These are phyloP conservation scores for Centaurea solstitialis DNA, from an alignment of 129 eudicot species.

Conservation along the genomic window DNA sequence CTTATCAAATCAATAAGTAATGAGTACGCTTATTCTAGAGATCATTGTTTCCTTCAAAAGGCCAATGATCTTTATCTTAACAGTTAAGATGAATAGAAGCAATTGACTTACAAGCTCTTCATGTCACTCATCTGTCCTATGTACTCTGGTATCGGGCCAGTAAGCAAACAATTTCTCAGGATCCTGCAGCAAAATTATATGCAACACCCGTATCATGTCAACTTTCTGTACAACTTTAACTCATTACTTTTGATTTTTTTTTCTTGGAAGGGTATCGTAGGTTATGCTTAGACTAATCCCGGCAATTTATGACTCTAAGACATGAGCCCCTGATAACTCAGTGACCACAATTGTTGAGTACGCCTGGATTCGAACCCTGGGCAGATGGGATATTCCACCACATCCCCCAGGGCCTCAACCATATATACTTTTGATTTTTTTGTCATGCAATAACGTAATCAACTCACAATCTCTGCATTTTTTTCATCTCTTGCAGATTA, in stretches of 20 bases:
- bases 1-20: too few relatives aligned
- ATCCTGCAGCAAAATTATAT: conserved; percentile 42
- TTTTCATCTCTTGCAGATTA: conserved; percentile 38
- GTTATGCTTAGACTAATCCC: too few relatives aligned
- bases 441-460: not conserved
- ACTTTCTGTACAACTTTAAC: conserved; percentile 6
- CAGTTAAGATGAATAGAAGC: not conserved
- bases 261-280: too few relatives aligned
- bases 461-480: conserved; percentile 47
- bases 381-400: too few relatives aligned
- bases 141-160: conserved; percentile 61
- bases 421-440: not conserved
- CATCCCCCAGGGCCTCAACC: too few relatives aligned
- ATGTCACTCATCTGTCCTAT: conserved; percentile 34
- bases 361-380: too few relatives aligned
- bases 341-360: too few relatives aligned
- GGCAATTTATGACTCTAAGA: too few relatives aligned
- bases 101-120: conserved; percentile 55
- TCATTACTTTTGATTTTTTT: not conserved
- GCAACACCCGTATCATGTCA: not conserved
- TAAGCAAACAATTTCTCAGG: conserved; percentile 70
- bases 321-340: too few relatives aligned
- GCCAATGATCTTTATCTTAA: not conserved
- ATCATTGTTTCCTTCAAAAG: not conserved
- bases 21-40: too few relatives aligned